Conservation (phyloP, 1,284 basidiomycete genomes). For the Cryptococcus maquisensis region DNA sequence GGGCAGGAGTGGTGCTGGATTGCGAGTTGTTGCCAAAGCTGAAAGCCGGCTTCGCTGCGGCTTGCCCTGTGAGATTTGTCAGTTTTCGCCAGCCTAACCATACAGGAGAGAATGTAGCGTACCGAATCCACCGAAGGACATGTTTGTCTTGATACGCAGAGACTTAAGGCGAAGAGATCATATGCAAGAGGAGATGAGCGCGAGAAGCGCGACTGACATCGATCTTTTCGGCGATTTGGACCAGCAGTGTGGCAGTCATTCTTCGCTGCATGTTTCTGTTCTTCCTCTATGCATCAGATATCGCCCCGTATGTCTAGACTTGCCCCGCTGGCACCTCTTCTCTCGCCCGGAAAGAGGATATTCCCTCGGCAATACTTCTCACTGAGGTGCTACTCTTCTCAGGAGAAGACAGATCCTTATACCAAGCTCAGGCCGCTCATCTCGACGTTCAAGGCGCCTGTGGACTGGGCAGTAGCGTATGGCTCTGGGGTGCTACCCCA, state of each 20-base stretch:
- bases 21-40: constrained; percentile 15
- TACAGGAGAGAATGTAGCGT: neutral
- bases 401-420: constrained; percentile 11
- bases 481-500: constrained; percentile 47
- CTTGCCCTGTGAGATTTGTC: neutral
- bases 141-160: neutral
- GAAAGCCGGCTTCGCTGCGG: constrained; percentile 17
- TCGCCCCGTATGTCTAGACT: no score
- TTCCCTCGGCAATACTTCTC: no score
- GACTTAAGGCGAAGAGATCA: neutral
- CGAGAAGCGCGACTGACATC: neutral
- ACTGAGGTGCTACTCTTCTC: neutral
- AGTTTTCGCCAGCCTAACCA: neutral
- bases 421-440: constrained; percentile 36
- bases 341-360: no score
- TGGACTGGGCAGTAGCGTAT: constrained; percentile 48
- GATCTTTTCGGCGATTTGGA: neutral
- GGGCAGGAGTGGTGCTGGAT: constrained; percentile 5
- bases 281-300: no score
- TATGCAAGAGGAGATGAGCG: neutral
- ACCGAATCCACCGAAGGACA: constrained; percentile 16
- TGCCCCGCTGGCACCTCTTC: no score
- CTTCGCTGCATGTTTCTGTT: no score
- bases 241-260: no score
- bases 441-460: constrained; percentile 31